Base-by-base conservation (phyloP, 2,329 filamentous ascomycete genomes). In the Pseudogymnoascus sp. region DNA sequence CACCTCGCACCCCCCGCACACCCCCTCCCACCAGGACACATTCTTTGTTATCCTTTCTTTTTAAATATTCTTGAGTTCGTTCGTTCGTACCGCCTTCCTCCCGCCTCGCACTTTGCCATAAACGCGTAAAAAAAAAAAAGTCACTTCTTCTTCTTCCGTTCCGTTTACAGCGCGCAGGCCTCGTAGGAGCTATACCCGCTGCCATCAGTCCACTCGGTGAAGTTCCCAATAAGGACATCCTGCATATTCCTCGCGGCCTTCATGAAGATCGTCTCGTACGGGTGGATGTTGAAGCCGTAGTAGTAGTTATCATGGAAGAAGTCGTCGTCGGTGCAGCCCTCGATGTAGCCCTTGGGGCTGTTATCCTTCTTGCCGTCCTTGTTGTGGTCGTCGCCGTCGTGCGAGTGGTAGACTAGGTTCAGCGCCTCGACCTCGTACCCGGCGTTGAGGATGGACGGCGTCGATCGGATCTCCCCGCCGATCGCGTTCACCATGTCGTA, bases 251-350 rank as follows among this genome's bases (percentile, higher is more conserved):
- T 65, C 54, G 73, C 72, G 4, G 71, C 69, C 65, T 75, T 74
- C 61, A 70, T 65, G 60, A 76, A 76, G 16, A 76, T 60, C 1
- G 71, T 72, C 69, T 76, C 74, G 65, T 74, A 76, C 1, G 74
- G 73, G 47, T 76, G 73, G 6, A 74, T 60, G 58, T 68, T 73
- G 60, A 66, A 68, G 35, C 72, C 73, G 60, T 70, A 72, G 64
- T 75, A 74, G 35, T 63, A 65, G 8, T 66, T 62, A 33, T 70
- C 61, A 57, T 61, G 70, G 9, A 72, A 61, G 41, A 70, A 18
- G 43, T 73, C 72, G 6, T 65, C 69, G 38, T 50, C 60, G 30
- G 62, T 62, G 63, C 68, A 72, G 18, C 68, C 64, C 37, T 66
- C 68, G 5, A 65, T 66, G 59, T 67, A 69, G 14, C 50, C 59